Base-by-base conservation (phyloP, 495 filamentous ascomycete genomes). In the Xylona heveae region DNA sequence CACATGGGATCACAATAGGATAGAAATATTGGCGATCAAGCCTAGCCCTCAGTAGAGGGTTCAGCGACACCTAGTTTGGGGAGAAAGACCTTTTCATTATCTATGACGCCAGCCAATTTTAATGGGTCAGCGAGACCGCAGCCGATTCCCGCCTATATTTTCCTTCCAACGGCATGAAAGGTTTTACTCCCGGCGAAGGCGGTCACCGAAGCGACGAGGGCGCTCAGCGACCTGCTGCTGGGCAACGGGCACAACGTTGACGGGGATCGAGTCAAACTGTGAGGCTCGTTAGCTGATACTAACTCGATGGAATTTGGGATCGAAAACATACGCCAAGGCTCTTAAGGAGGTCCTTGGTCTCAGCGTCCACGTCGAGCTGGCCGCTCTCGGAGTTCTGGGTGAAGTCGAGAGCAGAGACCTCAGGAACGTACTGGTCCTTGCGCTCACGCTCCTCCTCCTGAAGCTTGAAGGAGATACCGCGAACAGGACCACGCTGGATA, bases 391-490 rank as follows among this genome's bases (percentile, higher is more conserved):
- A 74, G 51, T 72, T 73, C 64, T 85, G 78, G 46, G 74, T 74
- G 64, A 92, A 88, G 68, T 95, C 90, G 53, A 97, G 78, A 47
- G 90, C 88, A 25, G 90, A 95, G 46, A 97, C 64, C 62, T 97
- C 88, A 44, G 90, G 90, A 40, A 97, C 88, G 64, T 93, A 97
- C 71, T 97, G 90, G 68, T 97, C 88, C 77, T 97, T 97, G 52
- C 88, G 74, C 67, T 97, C 88, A 66, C 88, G 77, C 70, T 95
- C 88, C 66, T 95, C 88, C 66, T 97, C 88, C 68, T 97, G 88
- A 33, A 97, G 76, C 73, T 95, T 97, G 81, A 97, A 97, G 57
- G 90, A 95, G 63, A 97, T 97, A 70, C 88, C 88, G 49, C 88
- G 88, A 59, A 97, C 88, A 41, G 88, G 88, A 28, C 88, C 88